A percentile compares a stretch with the other conserved stretches of the same genome.
Conservation (phyloP, 2,329 filamentous ascomycete genomes). For the Apiospora hydei region DNA sequence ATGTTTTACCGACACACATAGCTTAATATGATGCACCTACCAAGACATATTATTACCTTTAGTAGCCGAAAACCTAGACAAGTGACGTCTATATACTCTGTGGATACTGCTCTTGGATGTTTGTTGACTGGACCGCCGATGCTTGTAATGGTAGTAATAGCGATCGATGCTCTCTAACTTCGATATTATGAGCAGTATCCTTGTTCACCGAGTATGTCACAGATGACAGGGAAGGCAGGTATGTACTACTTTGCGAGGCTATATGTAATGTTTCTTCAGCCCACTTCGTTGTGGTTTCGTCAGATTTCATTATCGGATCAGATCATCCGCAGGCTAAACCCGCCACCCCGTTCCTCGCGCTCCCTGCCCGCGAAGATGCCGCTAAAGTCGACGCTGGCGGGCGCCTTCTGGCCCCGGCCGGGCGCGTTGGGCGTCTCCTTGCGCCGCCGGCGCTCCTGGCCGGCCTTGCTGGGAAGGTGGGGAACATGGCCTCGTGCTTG, state of each 20-base stretch:
- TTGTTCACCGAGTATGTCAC: background rate
- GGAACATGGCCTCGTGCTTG: constrained; percentile 91
- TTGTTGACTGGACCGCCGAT: background rate
- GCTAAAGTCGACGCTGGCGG: constrained; percentile 68
- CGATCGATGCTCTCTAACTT: background rate
- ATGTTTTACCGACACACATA: constrained; percentile 25
- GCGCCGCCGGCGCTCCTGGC: constrained; percentile 80
- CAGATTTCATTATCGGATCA: constrained; percentile 33
- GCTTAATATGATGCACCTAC: constrained; percentile 25
- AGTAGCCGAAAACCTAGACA: background rate
- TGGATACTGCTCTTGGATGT: background rate
- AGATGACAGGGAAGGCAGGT: background rate
- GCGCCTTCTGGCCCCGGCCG: constrained; percentile 72
- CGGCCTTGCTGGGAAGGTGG: constrained; percentile 94
- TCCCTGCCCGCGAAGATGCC: constrained; percentile 74
- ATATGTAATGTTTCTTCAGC: background rate
- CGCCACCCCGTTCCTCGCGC: constrained; percentile 69
- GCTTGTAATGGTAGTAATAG: background rate
- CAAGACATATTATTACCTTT: constrained; percentile 16
- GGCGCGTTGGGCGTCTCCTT: constrained; percentile 84
- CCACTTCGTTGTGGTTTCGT: background rate
- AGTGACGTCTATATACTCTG: background rate
- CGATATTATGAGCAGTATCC: background rate
- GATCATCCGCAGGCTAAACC: constrained; percentile 71
- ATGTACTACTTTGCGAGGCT: background rate